Base-by-base conservation (phyloP, 2,329 filamentous ascomycete genomes). In the Pleomassaria siparia region DNA sequence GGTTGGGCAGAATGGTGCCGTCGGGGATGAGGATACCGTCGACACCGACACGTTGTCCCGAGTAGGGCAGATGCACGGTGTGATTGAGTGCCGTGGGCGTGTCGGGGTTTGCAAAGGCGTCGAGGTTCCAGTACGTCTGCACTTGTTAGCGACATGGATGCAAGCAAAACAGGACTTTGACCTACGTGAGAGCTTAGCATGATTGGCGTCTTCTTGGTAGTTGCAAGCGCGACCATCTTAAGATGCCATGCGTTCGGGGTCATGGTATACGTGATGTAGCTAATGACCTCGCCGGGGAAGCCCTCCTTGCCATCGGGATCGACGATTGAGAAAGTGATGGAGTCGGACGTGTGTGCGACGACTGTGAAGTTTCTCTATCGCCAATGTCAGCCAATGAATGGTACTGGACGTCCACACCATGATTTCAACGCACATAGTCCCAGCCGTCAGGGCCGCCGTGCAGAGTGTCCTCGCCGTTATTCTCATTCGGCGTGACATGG, bases 51-150 rank as follows among this genome's bases (percentile, higher is more conserved):
- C 86, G 80, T 70, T 86, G 82, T 29, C 85, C 85, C 42, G 83
- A 84, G 72, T 88, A 89, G 3, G 88, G 88, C 65, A 91, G 66
- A 66, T 85, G 78, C 37, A 91, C 77, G 12, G 84, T 86, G 74
- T 91, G 86, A 73, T 91, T 88, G 44, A 88, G 76, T 12, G 80
- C 79, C 1, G 74, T 76, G 47, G 77, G 75, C 2, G 86, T 88
- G 65, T 87, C 78, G 48, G 86, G 82, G 72, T 91, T 89, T 61
- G 85, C 79, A 61, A 88, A 92, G 26, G 85, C 88, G 62, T 91
- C 88, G 36, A 92, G 76, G 67, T 91, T 91, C 88, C 88, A 92
- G 77, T 92, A 92, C 7, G 81, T 82, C 75, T 88, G 77, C 0
- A 7, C 6, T 24, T 2, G 6, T 41, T 39, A 30, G 43, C 35